Conservation (phyloP, 352 stramenopile genomes). For the Pythium volutum region DNA sequence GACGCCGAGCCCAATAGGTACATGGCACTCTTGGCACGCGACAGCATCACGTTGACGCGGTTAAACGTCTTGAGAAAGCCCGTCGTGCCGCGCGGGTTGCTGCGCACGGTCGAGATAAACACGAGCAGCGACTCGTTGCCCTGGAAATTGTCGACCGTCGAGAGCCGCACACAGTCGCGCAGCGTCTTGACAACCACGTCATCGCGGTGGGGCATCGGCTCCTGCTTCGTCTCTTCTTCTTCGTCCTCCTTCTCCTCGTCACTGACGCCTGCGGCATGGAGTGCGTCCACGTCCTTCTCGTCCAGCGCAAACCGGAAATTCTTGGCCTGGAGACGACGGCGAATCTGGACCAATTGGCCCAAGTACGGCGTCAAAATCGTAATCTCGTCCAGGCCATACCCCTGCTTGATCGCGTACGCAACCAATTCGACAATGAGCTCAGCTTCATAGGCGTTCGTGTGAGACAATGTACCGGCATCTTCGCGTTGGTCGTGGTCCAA, state of each 20-base stretch:
- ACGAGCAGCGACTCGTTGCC: conserved; percentile 73
- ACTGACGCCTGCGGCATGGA: conserved; percentile 26
- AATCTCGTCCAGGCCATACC: conserved; percentile 58
- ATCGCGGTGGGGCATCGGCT: neutral
- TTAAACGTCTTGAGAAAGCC: conserved; percentile 76
- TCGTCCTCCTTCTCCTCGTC: conserved; percentile 8
- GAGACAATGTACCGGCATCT: conserved; percentile 32
- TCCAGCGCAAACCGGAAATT: conserved; percentile 26
- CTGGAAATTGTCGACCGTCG: conserved; percentile 76
- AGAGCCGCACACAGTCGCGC: conserved; percentile 33
- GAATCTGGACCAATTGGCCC: conserved; percentile 67
- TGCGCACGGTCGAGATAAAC: conserved; percentile 64
- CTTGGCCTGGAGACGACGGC: conserved; percentile 36
- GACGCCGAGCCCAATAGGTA: conserved; percentile 46
- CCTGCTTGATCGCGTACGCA: conserved; percentile 69
- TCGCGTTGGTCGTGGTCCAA: conserved; percentile 61
- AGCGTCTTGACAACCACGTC: conserved; percentile 5
- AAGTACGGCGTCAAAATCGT: conserved; percentile 83
- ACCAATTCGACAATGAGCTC: conserved; percentile 62
- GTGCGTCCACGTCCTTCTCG: conserved; percentile 34
- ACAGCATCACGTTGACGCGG: conserved; percentile 70
- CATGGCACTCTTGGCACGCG: conserved; percentile 52
- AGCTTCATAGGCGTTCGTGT: conserved; percentile 70
- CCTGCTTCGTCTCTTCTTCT: neutral
- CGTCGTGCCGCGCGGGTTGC: conserved; percentile 43